These are phyloP conservation scores for Protomyces inouyei DNA, from an alignment of 1,139 yeast genomes.

Conservation along the genomic window DNA sequence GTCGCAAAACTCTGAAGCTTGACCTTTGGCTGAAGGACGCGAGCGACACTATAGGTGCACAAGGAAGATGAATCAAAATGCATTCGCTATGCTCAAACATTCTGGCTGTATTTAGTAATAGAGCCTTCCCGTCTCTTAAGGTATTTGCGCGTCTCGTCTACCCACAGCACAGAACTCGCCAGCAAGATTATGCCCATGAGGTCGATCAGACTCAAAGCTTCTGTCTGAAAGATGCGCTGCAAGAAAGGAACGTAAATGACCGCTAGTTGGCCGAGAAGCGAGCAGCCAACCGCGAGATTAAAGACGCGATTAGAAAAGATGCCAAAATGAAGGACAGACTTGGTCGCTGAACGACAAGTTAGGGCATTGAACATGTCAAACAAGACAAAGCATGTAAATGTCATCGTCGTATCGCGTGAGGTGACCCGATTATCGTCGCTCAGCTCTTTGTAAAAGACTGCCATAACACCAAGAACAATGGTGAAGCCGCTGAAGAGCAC, in stretches of 20 bases:
- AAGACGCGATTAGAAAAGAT: conserved; percentile 74
- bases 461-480: conserved; percentile 72
- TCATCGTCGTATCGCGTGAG: conserved; percentile 93
- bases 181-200: conserved; percentile 56
- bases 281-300: conserved; percentile 85
- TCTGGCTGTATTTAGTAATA: neutral
- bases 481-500: conserved; percentile 68
- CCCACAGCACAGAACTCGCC: conserved; percentile 76
- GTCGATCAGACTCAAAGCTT: conserved; percentile 69
- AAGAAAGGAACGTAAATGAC: conserved; percentile 91
- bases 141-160: conserved; percentile 73
- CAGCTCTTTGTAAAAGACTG: conserved; percentile 80
- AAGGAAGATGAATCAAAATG: too few species aligned
- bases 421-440: conserved; percentile 67
- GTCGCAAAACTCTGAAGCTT: too few species aligned
- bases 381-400: conserved; percentile 90
- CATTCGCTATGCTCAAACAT: neutral
- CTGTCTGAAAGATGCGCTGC: conserved; percentile 89
- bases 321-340: conserved; percentile 76
- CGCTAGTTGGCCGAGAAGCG: conserved; percentile 83
- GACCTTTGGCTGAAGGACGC: too few species aligned
- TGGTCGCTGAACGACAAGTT: conserved; percentile 80
- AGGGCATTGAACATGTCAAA: conserved; percentile 95
- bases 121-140: neutral
- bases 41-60: too few species aligned